Evolutionary conservation across 2,329 filamentous ascomycete genomes (phyloP).

Genomic region (Colletotrichum sp.): DNA sequence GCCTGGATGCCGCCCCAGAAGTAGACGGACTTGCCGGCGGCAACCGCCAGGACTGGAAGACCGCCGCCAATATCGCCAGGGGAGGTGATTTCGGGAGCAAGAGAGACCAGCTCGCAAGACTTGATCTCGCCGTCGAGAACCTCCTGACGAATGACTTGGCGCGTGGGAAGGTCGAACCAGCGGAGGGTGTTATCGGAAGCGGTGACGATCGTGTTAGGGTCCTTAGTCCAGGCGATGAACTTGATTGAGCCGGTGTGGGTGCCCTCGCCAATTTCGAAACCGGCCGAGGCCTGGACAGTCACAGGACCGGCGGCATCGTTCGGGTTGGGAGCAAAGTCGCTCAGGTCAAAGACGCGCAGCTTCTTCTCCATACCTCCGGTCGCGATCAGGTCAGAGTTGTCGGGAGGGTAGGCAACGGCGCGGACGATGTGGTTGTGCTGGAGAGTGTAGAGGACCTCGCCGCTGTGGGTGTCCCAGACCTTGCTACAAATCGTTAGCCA

Average conservation of each 20-base stretch:
- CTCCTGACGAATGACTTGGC: constrained; percentile 77
- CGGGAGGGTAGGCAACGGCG: constrained; percentile 86
- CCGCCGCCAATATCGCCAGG: constrained; percentile 70
- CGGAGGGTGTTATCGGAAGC: constrained; percentile 90
- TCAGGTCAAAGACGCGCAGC: constrained; percentile 89
- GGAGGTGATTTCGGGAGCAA: constrained; percentile 64
- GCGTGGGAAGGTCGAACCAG: constrained; percentile 89
- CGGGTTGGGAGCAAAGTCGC: constrained; percentile 53
- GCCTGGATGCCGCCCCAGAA: constrained; percentile 84
- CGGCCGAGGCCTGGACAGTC: constrained; percentile 63
- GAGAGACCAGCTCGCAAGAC: constrained; percentile 85
- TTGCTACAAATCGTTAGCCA: constrained; percentile 63
- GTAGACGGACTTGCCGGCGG: constrained; percentile 92
- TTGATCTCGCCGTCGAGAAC: constrained; percentile 85
- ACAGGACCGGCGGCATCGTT: constrained; percentile 38
- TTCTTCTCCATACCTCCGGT: constrained; percentile 98
- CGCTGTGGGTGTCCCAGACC: constrained; percentile 96
- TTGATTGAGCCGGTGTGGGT: constrained; percentile 91
- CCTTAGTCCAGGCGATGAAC: constrained; percentile 91
- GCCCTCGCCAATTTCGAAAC: constrained; percentile 87
- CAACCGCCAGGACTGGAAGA: constrained; percentile 79
- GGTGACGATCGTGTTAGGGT: constrained; percentile 88
- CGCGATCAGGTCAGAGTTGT: constrained; percentile 82
- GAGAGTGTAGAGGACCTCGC: constrained; percentile 85
- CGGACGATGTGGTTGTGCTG: constrained; percentile 96